Conservation (phyloP, 139 green algal species). For the Haematococcus lacustris region DNA sequence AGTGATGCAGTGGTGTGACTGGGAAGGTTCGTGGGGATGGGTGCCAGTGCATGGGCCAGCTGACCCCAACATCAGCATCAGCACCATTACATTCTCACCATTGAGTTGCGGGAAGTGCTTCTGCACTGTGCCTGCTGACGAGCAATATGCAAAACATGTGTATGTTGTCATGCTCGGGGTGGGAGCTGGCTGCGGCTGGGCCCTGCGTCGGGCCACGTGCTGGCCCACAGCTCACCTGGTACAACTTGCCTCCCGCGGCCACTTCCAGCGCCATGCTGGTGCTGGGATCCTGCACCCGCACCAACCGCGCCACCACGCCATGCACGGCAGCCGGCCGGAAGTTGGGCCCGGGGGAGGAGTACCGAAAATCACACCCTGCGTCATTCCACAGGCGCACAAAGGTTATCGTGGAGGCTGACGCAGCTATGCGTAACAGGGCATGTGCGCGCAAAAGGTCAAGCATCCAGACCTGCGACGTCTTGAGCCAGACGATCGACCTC, state of each 20-base stretch:
- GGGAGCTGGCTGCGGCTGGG: no score
- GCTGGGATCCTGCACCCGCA: constrained; percentile 64
- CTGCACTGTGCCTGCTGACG: no score
- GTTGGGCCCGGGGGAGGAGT: constrained; percentile 7
- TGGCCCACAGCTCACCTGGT: constrained; percentile 85
- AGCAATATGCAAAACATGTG: no score
- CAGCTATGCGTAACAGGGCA: no score
- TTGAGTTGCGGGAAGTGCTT: no score
- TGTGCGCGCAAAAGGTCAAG: not conserved
- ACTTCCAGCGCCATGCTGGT: constrained; percentile 87
- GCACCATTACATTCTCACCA: no score
- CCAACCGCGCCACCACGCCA: constrained; percentile 74
- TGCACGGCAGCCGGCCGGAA: constrained; percentile 29
- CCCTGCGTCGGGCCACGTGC: no score
- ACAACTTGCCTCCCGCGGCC: constrained; percentile 85
- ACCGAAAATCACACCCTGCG: constrained; percentile 17
- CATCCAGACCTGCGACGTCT: not conserved
- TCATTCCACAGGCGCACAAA: not conserved
- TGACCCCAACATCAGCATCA: no score
- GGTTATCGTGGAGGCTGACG: not conserved
- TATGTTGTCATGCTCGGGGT: no score
- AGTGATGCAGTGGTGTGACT: no score
- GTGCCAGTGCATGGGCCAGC: no score
- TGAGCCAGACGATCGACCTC: constrained; percentile 47
- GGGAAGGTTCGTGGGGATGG: no score